Percentiles rank a stretch among this genome's conserved stretches.
Evolutionary conservation across 106 monocot genomes (phyloP).

Genomic region (Dendrobium officinale): DNA sequence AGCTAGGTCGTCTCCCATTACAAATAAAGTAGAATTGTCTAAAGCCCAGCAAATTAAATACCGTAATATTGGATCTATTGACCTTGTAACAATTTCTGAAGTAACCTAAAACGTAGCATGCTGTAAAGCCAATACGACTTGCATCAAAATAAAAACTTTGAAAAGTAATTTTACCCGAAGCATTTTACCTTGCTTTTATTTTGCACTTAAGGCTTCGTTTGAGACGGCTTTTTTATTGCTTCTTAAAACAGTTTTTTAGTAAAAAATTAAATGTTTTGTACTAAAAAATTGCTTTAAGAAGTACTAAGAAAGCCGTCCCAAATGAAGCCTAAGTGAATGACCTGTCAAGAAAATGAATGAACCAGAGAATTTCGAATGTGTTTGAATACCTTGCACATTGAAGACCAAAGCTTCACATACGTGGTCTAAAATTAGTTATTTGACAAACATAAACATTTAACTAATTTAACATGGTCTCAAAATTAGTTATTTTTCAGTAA

Average conservation of each 20-base stretch:
- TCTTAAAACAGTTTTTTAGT: no score
- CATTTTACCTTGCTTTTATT: not conserved
- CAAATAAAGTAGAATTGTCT: not conserved
- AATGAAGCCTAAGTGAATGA: not conserved
- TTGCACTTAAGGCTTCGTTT: not conserved
- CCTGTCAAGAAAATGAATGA: not conserved
- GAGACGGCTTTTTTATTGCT: no score
- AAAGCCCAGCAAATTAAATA: not conserved
- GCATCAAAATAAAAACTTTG: not conserved
- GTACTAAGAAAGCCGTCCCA: no score
- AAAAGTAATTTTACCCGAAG: not conserved
- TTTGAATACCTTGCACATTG: not conserved
- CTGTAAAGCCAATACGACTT: not conserved
- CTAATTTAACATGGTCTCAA: no score
- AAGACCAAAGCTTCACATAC: not conserved
- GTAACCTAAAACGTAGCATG: not conserved
- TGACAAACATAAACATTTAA: not conserved
- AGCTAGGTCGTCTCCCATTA: not conserved
- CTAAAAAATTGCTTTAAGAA: no score
- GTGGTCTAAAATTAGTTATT: not conserved
- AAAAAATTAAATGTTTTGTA: no score
- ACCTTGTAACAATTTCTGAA: not conserved
- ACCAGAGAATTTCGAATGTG: not conserved
- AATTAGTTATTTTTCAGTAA: no score
- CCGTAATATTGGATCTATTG: not conserved